A percentile compares a stretch with the other conserved stretches of the same genome.
phyloP scores from a whole-genome alignment of 306 rosid species.

The Aeschynomene evenia region DNA sequence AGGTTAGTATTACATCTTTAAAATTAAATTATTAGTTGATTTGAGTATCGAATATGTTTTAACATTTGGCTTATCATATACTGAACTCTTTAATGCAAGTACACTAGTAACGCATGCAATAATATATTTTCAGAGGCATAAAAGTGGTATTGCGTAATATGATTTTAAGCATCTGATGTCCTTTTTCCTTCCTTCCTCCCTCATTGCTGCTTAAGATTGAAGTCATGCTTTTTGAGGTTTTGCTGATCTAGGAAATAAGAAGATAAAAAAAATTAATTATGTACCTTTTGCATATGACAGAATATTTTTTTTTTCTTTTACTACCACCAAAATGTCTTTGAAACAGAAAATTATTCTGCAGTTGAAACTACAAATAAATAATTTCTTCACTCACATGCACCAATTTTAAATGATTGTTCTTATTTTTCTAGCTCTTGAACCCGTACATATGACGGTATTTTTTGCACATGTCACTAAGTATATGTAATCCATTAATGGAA shows the following conservation, averaged over 20 bases:
- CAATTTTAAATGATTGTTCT: neutral
- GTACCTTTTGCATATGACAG: neutral
- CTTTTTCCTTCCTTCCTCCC: neutral
- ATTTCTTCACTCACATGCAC: neutral
- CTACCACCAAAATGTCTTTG: neutral
- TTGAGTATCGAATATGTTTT: neutral
- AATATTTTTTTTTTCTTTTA: neutral
- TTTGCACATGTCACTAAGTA: neutral
- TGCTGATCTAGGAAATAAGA: neutral
- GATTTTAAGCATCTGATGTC: neutral
- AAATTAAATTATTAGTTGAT: neutral
- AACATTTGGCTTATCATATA: neutral
- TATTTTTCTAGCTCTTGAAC: neutral
- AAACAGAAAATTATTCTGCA: neutral
- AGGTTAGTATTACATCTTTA: constrained; percentile 51
- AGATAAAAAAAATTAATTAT: neutral
- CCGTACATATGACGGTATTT: neutral
- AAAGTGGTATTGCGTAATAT: constrained; percentile 6
- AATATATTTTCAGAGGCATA: neutral
- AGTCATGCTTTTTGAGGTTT: neutral
- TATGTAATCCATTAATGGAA: neutral
- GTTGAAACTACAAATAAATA: neutral
- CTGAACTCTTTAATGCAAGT: neutral
- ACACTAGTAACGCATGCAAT: neutral
- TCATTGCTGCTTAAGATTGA: neutral